These are phyloP conservation scores for Fonsecaea multimorphosa DNA, from an alignment of 2,329 filamentous ascomycete genomes.

Conservation along the genomic window DNA sequence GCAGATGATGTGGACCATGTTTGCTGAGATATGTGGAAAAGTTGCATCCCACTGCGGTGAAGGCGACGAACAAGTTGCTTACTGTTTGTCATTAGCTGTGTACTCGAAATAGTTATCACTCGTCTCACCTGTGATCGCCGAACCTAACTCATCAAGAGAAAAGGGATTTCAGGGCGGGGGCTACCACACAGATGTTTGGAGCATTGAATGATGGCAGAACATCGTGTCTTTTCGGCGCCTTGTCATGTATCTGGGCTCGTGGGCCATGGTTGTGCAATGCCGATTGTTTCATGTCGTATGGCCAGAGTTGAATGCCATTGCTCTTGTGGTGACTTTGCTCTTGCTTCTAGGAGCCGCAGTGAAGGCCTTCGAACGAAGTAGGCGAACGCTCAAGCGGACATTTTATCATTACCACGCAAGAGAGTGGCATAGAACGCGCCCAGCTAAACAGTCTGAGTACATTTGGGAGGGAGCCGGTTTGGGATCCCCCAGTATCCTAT, in stretches of 20 bases:
- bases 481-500: slow-evolving; percentile 10
- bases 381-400: too few relatives aligned
- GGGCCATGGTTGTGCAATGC: slow-evolving; percentile 5
- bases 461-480: slow-evolving; percentile 16
- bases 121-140: slow-evolving; percentile 5
- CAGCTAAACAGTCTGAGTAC: neutral
- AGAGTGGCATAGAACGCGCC: neutral
- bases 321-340: slow-evolving; percentile 6
- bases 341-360: slow-evolving; percentile 8
- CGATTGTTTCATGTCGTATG: slow-evolving; percentile 7
- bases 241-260: slow-evolving; percentile 8
- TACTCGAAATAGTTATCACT: slow-evolving; percentile 6
- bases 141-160: slow-evolving; percentile 4
- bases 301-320: neutral
- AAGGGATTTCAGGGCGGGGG: neutral
- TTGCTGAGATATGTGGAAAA: slow-evolving; percentile 16
- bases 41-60: slow-evolving; percentile 9
- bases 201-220: slow-evolving; percentile 8
- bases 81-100: slow-evolving; percentile 11
- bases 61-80: slow-evolving; percentile 16
- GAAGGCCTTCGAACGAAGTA: slow-evolving; percentile 28
- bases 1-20: slow-evolving; percentile 16
- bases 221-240: slow-evolving; percentile 3
- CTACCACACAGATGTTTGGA: neutral
- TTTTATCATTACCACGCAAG: neutral